Percentiles rank a stretch among this genome's conserved stretches.
phyloP scores from a whole-genome alignment of 805 yeast genomes.

The Dipodascus albidus region DNA sequence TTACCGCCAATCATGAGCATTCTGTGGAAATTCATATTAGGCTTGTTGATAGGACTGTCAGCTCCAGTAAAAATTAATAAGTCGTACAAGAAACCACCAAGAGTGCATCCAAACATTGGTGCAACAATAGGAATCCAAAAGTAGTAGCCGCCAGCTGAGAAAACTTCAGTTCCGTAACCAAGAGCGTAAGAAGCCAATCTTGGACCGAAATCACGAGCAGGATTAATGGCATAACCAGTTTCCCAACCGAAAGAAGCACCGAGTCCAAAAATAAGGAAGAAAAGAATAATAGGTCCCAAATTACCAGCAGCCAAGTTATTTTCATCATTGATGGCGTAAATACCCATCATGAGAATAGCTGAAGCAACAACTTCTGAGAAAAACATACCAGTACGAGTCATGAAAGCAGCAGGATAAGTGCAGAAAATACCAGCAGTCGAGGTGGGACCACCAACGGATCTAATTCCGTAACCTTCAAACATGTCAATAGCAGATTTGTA shows the following conservation, averaged over 20 bases:
- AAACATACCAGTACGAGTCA: conserved; percentile 34
- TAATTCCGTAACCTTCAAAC: conserved; percentile 23
- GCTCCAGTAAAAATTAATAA: conserved; percentile 39
- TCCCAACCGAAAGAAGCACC: conserved; percentile 40
- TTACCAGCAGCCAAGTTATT: conserved; percentile 36
- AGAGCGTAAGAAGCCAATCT: conserved; percentile 36
- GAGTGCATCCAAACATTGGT: conserved; percentile 37
- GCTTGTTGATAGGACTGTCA: conserved; percentile 41
- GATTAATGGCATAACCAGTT: conserved; percentile 45
- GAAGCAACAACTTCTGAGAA: conserved; percentile 37
- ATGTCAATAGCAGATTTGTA: conserved; percentile 31
- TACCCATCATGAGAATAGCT: conserved; percentile 34
- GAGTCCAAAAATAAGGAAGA: conserved; percentile 33
- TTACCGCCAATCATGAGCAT: conserved; percentile 16
- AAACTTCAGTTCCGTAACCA: conserved; percentile 35
- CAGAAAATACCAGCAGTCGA: conserved; percentile 36
- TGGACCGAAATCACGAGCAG: conserved; percentile 47
- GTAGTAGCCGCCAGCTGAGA: conserved; percentile 32
- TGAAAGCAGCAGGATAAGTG: conserved; percentile 33
- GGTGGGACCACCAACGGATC: conserved; percentile 23
- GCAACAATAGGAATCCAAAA: conserved; percentile 44
- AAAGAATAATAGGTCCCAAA: conserved; percentile 37
- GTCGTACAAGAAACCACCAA: conserved; percentile 43
- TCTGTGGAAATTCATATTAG: conserved; percentile 15
- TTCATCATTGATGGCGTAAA: conserved; percentile 42